phyloP scores from a whole-genome alignment of 257 asterid species.

The Phtheirospermum japonicum region DNA sequence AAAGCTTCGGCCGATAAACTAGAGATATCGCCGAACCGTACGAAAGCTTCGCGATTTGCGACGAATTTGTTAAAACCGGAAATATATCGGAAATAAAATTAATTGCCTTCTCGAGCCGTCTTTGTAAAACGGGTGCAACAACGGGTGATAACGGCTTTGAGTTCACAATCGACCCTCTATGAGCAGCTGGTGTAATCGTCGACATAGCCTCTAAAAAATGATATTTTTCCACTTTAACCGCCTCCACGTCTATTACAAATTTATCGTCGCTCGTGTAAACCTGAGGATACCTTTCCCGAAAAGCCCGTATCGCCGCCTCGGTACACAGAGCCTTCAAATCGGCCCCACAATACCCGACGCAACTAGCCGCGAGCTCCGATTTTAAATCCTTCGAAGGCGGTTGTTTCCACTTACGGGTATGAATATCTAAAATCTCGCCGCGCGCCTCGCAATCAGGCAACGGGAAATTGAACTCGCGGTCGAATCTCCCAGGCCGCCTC shows the following conservation, averaged over 20 bases:
- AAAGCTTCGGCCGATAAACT: slow-evolving; percentile 72
- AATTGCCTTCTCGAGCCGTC: slow-evolving; percentile 62
- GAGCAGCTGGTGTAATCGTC: slow-evolving; percentile 87
- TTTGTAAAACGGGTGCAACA: slow-evolving; percentile 58
- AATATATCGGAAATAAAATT: slow-evolving; percentile 56
- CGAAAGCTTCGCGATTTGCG: slow-evolving; percentile 56
- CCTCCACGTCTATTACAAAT: slow-evolving; percentile 69
- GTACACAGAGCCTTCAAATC: slow-evolving; percentile 86
- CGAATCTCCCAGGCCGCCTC: slow-evolving; percentile 89
- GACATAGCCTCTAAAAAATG: slow-evolving; percentile 80
- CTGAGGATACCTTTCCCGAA: slow-evolving; percentile 84
- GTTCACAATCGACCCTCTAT: slow-evolving; percentile 78
- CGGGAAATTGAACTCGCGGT: slow-evolving; percentile 79
- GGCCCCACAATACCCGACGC: slow-evolving; percentile 91
- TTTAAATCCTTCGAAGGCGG: slow-evolving; percentile 70
- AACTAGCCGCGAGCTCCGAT: slow-evolving; percentile 83
- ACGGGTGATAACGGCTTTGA: slow-evolving; percentile 73
- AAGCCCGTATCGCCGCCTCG: slow-evolving; percentile 89
- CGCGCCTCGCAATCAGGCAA: slow-evolving; percentile 87
- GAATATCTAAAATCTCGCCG: slow-evolving; percentile 73
- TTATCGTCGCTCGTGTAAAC: slow-evolving; percentile 87
- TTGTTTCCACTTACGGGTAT: slow-evolving; percentile 82
- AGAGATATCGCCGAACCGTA: slow-evolving; percentile 69
- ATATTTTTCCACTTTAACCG: slow-evolving; percentile 67
- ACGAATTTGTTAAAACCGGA: slow-evolving; percentile 54